A percentile compares a stretch with the other conserved stretches of the same genome.
Evolutionary conservation across 2,329 filamentous ascomycete species (phyloP).

Genomic region (Xylaria multiplex): DNA sequence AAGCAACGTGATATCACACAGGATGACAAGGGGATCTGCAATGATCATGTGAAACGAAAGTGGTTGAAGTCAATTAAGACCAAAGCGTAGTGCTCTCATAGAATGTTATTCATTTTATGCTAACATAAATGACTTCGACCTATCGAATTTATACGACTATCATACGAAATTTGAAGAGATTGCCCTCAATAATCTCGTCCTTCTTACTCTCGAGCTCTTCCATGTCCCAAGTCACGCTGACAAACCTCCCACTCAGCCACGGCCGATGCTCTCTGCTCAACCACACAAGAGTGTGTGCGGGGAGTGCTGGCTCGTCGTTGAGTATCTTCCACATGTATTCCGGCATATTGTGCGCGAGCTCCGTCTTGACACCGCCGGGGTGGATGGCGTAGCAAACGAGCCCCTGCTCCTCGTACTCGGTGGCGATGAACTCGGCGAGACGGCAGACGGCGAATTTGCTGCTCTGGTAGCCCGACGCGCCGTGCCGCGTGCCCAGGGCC

Average conservation of each 20-base stretch:
- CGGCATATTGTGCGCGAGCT: constrained; percentile 53
- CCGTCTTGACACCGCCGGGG: constrained; percentile 58
- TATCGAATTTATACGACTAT: background rate
- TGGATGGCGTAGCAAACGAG: constrained; percentile 56
- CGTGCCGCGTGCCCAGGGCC: constrained; percentile 47
- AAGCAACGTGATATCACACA: background rate
- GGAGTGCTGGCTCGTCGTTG: constrained; percentile 46
- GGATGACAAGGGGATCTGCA: background rate
- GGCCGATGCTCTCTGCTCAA: constrained; percentile 38
- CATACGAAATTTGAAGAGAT: constrained; percentile 48
- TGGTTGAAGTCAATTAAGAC: background rate
- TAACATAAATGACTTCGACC: background rate
- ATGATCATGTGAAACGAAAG: background rate
- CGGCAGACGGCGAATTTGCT: constrained; percentile 57
- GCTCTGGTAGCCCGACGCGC: constrained; percentile 57
- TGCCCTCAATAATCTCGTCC: constrained; percentile 45
- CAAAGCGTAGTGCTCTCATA: background rate
- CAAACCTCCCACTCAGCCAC: constrained; percentile 47
- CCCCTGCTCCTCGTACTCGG: constrained; percentile 56
- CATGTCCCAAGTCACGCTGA: constrained; percentile 48
- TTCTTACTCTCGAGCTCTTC: constrained; percentile 48
- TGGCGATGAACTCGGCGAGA: constrained; percentile 56
- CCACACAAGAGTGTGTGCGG: constrained; percentile 44
- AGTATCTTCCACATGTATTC: constrained; percentile 40
- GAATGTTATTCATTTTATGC: background rate